Conservation (phyloP, 345 rosid species). For the Cardamine chenopodiifolia region DNA sequence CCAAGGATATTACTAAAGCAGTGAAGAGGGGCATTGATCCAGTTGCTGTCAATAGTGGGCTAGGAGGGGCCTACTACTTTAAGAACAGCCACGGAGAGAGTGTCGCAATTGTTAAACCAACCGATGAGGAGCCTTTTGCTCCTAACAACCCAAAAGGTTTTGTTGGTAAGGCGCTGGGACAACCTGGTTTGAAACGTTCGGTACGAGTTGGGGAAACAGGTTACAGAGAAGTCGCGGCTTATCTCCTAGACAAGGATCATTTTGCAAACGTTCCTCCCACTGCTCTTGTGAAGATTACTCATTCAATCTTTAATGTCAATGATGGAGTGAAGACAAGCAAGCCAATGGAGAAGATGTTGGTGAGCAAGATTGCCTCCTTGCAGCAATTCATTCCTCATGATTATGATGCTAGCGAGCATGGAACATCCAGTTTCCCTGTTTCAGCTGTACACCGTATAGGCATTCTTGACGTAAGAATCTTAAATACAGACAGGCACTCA, state of each 20-base stretch:
- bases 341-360: slow-evolving; percentile 45
- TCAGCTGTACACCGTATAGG: slow-evolving; percentile 65
- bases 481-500: slow-evolving; percentile 65
- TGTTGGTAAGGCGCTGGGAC: slow-evolving; percentile 68
- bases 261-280: slow-evolving; percentile 89
- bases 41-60: slow-evolving; percentile 60
- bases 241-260: slow-evolving; percentile 66
- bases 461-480: slow-evolving; percentile 60
- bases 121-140: slow-evolving; percentile 81
- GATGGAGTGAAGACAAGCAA: slow-evolving; percentile 44
- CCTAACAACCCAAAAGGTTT: slow-evolving; percentile 79
- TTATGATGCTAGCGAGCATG: slow-evolving; percentile 70
- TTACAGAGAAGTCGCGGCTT: slow-evolving; percentile 80
- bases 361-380: slow-evolving; percentile 63
- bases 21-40: slow-evolving; percentile 64
- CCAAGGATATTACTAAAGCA: slow-evolving; percentile 72
- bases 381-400: slow-evolving; percentile 69
- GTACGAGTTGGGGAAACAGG: slow-evolving; percentile 81
- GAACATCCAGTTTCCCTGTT: slow-evolving; percentile 66
- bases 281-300: slow-evolving; percentile 70
- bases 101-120: slow-evolving; percentile 79
- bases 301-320: slow-evolving; percentile 61
- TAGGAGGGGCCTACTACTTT: slow-evolving; percentile 76
- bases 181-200: slow-evolving; percentile 71
- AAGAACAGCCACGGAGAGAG: slow-evolving; percentile 51